These are phyloP conservation scores for Salix exigua DNA, from an alignment of 345 rosid genomes.

Conservation along the genomic window DNA sequence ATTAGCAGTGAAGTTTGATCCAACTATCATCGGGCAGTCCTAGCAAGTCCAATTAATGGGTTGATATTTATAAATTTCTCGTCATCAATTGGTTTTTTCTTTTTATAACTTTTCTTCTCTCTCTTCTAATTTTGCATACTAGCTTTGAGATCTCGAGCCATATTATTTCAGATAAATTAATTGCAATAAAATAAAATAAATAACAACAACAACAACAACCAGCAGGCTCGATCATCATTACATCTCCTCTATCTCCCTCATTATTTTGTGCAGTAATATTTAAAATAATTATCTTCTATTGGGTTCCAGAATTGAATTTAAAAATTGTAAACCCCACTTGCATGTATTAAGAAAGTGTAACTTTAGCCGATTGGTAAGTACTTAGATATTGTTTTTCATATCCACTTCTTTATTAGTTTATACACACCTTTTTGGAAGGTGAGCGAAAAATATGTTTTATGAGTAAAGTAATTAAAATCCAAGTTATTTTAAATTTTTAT, in stretches of 20 bases:
- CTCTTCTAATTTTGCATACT: not conserved
- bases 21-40: not conserved
- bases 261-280: no score
- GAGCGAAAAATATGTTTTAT: no score
- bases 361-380: no score
- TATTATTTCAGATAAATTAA: not conserved
- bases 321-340: no score
- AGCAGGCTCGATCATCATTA: not conserved
- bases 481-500: fast-evolving
- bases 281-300: no score
- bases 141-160: not conserved
- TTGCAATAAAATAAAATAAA: not conserved
- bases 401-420: no score
- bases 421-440: no score
- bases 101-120: not conserved
- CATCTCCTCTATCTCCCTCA: not conserved
- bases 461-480: no score
- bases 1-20: not conserved
- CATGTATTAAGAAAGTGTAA: no score
- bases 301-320: no score
- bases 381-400: no score
- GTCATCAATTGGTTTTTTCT: not conserved
- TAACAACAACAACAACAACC: no score
- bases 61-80: not conserved
- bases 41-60: not conserved